Percentiles rank a stretch among this genome's conserved stretches.
Conservation (phyloP, 2,329 filamentous ascomycete species). For the Ceratocystis diversiconidia region DNA sequence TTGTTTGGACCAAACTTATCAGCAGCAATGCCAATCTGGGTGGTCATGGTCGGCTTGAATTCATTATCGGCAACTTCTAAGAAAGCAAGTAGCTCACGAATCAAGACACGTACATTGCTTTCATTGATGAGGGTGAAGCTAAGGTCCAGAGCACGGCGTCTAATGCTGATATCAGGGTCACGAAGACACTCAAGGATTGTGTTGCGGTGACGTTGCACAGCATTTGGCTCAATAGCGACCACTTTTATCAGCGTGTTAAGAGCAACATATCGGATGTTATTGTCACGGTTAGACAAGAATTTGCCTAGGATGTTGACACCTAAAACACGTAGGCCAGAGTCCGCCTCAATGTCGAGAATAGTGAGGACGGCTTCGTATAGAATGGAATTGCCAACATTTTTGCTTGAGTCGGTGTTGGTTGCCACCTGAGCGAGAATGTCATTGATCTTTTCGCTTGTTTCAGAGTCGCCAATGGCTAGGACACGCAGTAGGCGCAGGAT, state of each 20-base stretch:
- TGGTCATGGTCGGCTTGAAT: conserved; percentile 97
- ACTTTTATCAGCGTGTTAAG: conserved; percentile 97
- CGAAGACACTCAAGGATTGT: conserved; percentile 92
- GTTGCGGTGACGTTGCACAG: conserved; percentile 91
- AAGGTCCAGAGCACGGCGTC: conserved; percentile 84
- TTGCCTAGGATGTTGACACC: conserved; percentile 98
- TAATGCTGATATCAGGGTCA: conserved; percentile 95
- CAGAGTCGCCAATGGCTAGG: conserved; percentile 68
- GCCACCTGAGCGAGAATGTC: conserved; percentile 95
- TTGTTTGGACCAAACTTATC: conserved; percentile 95
- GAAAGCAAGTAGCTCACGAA: conserved; percentile 86
- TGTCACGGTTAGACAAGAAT: conserved; percentile 95
- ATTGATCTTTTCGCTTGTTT: conserved; percentile 94
- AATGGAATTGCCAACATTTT: conserved; percentile 97
- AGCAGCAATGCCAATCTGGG: conserved; percentile 91
- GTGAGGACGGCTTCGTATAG: conserved; percentile 94
- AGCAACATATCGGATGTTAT: conserved; percentile 97
- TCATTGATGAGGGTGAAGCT: conserved; percentile 98
- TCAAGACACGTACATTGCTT: conserved; percentile 82
- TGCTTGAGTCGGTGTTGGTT: conserved; percentile 93
- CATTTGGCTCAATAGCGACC: conserved; percentile 93
- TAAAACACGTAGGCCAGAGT: conserved; percentile 82
- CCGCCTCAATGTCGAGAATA: conserved; percentile 94
- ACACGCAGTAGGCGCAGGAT: conserved; percentile 76
- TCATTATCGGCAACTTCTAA: conserved; percentile 94